Base-by-base conservation (phyloP, 306 rosid species). In the Acmispon strigosus region DNA sequence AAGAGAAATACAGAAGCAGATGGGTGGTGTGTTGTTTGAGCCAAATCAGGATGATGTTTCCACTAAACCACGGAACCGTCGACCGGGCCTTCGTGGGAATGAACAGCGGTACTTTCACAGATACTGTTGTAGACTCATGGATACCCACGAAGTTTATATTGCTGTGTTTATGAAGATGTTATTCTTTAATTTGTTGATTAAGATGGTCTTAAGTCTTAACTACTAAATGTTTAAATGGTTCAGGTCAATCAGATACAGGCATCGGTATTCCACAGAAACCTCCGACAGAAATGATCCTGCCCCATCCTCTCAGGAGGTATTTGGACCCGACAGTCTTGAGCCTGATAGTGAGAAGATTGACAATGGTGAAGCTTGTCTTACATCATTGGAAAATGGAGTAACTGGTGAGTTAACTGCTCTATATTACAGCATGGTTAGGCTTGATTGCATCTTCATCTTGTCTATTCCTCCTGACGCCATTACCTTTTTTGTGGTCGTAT, bases 21-120 rank as follows among this genome's bases (percentile, higher is more conserved):
- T 52, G 65, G 93, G 89, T 43, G 78, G 74, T 19, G 58, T 63
- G 52, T 22, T 75, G 11, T 44, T 78, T 56, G 89, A 87, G 73
- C 29, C 78, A 62, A 74, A 78, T 63, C 78, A 67, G 82, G 70
- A 80, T 32, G 51, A 72, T 75, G 49, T 53, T 16, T 61, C 89
- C 73, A 41, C 68, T 4, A 77, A 63, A 73, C 78, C 56, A 53
- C 82, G 92, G 4, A 80, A 66, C 8, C 91, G 92, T 45, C 87
- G 92, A 57, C 99, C 91, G 1, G 96, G 88, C 52, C 80, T 94
- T 78, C 71, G 59, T 37, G 86, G 86, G 90, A 76, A 82, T 49
- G 41, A 72, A 65, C 73, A 76, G 13, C 43, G 86, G 96, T 86
- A 87, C 24, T 0, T 2, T 39, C 43, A 1, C 2, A 9, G 37